Evolutionary conservation across 768 basidiomycete species (phyloP), one percentile per base, ranked within the genome.

Genomic region (Steccherinum ochraceum): DNA sequence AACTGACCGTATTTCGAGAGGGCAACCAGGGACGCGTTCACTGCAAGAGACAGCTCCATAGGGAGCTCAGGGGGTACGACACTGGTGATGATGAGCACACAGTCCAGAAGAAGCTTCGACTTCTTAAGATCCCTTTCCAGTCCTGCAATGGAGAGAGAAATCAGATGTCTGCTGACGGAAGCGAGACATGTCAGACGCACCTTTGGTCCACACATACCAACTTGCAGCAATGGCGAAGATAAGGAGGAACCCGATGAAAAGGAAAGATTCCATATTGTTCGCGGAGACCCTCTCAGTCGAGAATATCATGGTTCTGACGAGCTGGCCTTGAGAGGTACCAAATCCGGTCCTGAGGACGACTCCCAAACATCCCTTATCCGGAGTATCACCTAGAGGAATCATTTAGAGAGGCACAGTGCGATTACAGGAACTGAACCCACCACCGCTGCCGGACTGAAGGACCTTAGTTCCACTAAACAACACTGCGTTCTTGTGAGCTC

Each of bases 281-380:
- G 96, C 96, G 5, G 93, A 91, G 19, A 99, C 85, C 4, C 93
- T 88, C 61, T 99, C 96, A 0, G 92, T 93, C 12, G 92, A 93
- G 73, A 98, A 99, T 51, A 99, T 93, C 96, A 98, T 99, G 0
- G 96, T 98, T 42, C 95, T 77, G 25, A 99, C 94, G 26, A 99
- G 83, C 68, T 95, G 92, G 35, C 96, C 96, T 65, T 99, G 96
- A 0, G 93, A 84, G 10, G 96, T 99, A 7, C 96, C 96, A 62
- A 98, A 99, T 1, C 96, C 95, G 12, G 96, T 98, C 50, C 93
- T 84, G 40, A 97, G 77, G 12, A 98, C 93, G 41, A 93, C 74
- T 7, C 93, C 94, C 5, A 96, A 81, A 66, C 93, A 95, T 40
- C 95, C 95, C 18, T 81, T 84, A 62, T 99, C 92, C 3, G 94